Conservation (phyloP, 208 protist genomes). For the Dictyostelium gargantuum region DNA sequence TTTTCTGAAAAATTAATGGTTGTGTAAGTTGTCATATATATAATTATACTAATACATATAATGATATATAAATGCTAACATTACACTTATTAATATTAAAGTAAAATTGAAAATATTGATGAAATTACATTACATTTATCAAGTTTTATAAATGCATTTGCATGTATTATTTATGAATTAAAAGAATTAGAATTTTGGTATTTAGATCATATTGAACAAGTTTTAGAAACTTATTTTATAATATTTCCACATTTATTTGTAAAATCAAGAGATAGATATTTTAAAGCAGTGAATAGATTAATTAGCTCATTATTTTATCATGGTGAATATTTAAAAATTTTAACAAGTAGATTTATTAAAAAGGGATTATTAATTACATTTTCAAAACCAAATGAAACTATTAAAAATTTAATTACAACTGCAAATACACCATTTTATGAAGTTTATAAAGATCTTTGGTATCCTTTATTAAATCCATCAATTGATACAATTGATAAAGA, state of each 20-base stretch:
- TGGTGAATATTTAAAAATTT: constrained; percentile 27
- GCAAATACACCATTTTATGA: constrained; percentile 22
- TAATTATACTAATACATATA: too few species aligned
- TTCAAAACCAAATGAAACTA: constrained; percentile 4
- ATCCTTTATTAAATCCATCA: constrained; percentile 11
- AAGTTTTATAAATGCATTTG: constrained; percentile 76
- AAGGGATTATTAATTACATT: constrained; percentile 59
- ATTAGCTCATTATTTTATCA: constrained; percentile 17
- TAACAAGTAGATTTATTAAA: not conserved
- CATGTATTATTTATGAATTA: constrained; percentile 66
- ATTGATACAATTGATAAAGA: not conserved
- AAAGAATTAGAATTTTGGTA: constrained; percentile 44
- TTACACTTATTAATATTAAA: not conserved
- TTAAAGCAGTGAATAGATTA: constrained; percentile 24
- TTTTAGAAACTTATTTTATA: constrained; percentile 48
- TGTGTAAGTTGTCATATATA: constrained; percentile 30
- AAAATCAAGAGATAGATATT: constrained; percentile 30
- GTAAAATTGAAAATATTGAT: constrained; percentile 63
- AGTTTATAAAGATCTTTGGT: constrained; percentile 52
- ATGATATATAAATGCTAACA: too few species aligned
- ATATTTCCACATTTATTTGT: constrained; percentile 58
- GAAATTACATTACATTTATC: constrained; percentile 72
- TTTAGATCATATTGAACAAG: constrained; percentile 24
- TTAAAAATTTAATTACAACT: constrained; percentile 29
- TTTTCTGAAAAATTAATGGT: constrained; percentile 64